Base-by-base conservation (phyloP, 1,284 basidiomycete species). In the Stereum hirsutum region DNA sequence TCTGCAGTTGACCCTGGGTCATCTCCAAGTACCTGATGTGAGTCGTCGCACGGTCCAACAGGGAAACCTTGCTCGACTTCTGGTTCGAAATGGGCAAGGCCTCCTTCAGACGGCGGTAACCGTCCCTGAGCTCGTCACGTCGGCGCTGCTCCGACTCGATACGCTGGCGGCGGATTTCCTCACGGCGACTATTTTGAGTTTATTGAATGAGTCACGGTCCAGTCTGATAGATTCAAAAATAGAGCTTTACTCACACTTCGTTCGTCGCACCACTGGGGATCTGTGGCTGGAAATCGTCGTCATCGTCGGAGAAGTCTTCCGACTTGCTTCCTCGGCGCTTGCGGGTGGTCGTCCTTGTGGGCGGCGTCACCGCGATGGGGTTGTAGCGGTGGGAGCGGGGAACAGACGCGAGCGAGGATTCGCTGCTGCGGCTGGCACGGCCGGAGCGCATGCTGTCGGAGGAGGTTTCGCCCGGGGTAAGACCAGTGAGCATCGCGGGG, bases 61-160 rank as follows among this genome's bases (percentile, higher is more conserved):
- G 69, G 48, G 78, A 84, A 42, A 89, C 82, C 68, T 93, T 92
- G 74, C 83, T 88, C 14, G 81, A 80, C 70, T 90, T 87, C 72
- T 91, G 88, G 68, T 87, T 89, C 39, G 83, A 85, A 44, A 79
- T 69, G 20, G 89, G 89, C 49, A 93, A 78, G 42, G 80, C 81
- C 52, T 87, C 83, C 72, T 88, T 89, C 63, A 93, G 79, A 45
- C 82, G 74, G 55, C 81, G 75, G 65, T 92, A 93, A 46, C 89
- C 89, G 47, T 90, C 86, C 45, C 87, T 71, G 54, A 92, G 81
- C 64, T 91, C 88, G 55, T 92, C 86, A 39, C 89, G 79, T 54
- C 88, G 75, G 53, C 87, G 73, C 70, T 93, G 86, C 68, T 86
- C 82, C 21, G 84, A 88, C 69, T 87, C 83, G 65, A 88, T 89